Base-by-base conservation (phyloP, 2,329 filamentous ascomycete genomes). In the Acephala macrosclerotiorum region DNA sequence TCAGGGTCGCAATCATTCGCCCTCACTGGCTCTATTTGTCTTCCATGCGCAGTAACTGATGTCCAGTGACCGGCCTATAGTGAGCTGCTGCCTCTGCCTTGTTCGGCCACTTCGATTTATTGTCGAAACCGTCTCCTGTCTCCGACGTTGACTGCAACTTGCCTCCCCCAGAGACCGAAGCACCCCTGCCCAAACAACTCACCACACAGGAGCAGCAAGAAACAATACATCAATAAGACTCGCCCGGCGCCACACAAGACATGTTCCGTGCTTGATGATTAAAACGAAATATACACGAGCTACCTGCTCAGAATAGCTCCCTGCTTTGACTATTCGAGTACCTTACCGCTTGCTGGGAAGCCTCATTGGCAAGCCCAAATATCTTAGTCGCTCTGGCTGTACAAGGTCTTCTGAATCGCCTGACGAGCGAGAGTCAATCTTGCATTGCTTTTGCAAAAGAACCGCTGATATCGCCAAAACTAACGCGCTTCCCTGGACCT, bases 321-420 rank as follows among this genome's bases (percentile, higher is more conserved):
- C 66, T 60, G 64, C 60, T 64, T 67, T 73, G 68, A 69, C 64
- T 61, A 20, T 62, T 62, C 45, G 45, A 49, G 20, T 11, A 49
- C 45, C 45, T 69, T 65, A 71, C 66, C 69, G 68, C 67, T 70
- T 67, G 63, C 63, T 68, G 69, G 70, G 65, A 72, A 64, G 68
- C 68, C 70, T 71, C 61, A 70, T 70, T 72, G 71, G 72, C 69
- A 72, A 66, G 67, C 71, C 67, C 65, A 70, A 63, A 66, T 26
- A 65, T 47, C 66, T 47, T 58, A 67, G 72, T 77, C 79, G 77
- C 74, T 75, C 78, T 80, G 79, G 79, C 79, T 78, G 75, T 79
- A 74, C 77, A 79, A 78, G 73, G 69, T 66, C 73, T 73, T 66
- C 63, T 74, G 59, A 70, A 65, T 69, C 77, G 73, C 71, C 71